Conservation (phyloP, 2,329 filamentous ascomycete genomes). For the Epichloe coenophiala region DNA sequence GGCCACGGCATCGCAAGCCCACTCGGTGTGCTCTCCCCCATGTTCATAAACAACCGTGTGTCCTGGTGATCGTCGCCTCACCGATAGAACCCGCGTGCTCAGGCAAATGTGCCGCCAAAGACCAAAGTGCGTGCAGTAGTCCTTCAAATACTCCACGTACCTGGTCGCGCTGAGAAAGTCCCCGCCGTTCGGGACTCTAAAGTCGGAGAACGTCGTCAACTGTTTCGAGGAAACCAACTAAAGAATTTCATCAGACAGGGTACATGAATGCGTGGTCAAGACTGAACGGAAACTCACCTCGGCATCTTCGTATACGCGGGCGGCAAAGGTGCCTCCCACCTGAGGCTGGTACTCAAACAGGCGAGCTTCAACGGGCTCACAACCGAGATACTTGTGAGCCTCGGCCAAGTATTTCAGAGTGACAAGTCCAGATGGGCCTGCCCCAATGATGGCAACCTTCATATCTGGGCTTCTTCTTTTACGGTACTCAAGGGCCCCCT, state of each 20-base stretch:
- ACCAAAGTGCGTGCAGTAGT: slow-evolving; percentile 24
- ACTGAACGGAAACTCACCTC: slow-evolving; percentile 15
- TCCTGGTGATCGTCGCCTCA: slow-evolving; percentile 7
- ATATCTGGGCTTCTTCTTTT: slow-evolving; percentile 5
- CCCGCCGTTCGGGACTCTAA: slow-evolving; percentile 20
- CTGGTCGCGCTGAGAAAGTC: slow-evolving; percentile 26
- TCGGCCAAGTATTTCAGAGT: slow-evolving; percentile 23
- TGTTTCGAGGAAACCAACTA: slow-evolving; percentile 31
- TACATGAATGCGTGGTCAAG: background rate
- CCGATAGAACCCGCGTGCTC: slow-evolving; percentile 14
- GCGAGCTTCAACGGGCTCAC: slow-evolving; percentile 21
- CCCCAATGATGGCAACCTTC: slow-evolving; percentile 24
- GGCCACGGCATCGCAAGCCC: slow-evolving; percentile 29
- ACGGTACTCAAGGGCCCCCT: no score
- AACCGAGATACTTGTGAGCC: slow-evolving; percentile 17
- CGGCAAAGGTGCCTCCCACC: slow-evolving; percentile 29
- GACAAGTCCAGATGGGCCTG: slow-evolving; percentile 23
- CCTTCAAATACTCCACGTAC: slow-evolving; percentile 27
- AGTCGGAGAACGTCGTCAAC: slow-evolving; percentile 34
- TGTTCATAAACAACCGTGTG: slow-evolving; percentile 4
- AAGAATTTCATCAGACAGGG: background rate
- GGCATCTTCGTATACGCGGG: slow-evolving; percentile 29
- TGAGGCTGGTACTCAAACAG: slow-evolving; percentile 27
- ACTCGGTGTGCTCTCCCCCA: slow-evolving; percentile 4
- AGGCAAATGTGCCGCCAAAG: slow-evolving; percentile 24